Evolutionary conservation across 2,329 filamentous ascomycete genomes (phyloP).

Genomic region (Hortaea werneckii): DNA sequence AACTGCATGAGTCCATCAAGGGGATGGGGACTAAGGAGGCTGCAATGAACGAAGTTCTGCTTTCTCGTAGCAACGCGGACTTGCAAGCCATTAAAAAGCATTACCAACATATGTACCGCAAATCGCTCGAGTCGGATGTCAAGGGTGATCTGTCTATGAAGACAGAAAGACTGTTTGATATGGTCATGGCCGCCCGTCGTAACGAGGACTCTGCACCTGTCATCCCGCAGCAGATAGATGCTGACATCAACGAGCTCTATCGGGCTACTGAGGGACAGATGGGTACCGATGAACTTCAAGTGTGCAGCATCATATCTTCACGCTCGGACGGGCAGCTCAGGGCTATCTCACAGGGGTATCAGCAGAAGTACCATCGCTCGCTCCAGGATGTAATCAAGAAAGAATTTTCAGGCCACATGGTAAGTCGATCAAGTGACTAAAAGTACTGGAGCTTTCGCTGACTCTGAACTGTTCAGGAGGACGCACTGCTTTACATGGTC

Average conservation of each 20-base stretch:
- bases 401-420: conserved; percentile 87
- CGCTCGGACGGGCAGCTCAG: conserved; percentile 75
- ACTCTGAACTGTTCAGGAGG: conserved; percentile 32
- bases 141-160: conserved; percentile 73
- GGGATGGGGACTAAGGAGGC: conserved; percentile 79
- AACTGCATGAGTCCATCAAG: conserved; percentile 60
- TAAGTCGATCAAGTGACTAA: background rate
- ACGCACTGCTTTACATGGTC: conserved; percentile 72
- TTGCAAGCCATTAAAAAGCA: conserved; percentile 72
- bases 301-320: conserved; percentile 67
- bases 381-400: conserved; percentile 66
- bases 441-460: background rate
- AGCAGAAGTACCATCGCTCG: conserved; percentile 57
- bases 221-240: conserved; percentile 61
- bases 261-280: conserved; percentile 59
- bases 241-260: conserved; percentile 68
- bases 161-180: conserved; percentile 75
- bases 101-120: conserved; percentile 59
- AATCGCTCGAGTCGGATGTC: conserved; percentile 60
- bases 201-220: conserved; percentile 70
- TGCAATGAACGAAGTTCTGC: conserved; percentile 75
- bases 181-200: conserved; percentile 64
- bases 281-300: conserved; percentile 59
- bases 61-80: conserved; percentile 77
- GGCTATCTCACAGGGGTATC: conserved; percentile 67